A percentile compares a stretch with the other conserved stretches of the same genome.
Evolutionary conservation across 2,329 filamentous ascomycete species (phyloP).

Genomic region (Pezicula carpinea): DNA sequence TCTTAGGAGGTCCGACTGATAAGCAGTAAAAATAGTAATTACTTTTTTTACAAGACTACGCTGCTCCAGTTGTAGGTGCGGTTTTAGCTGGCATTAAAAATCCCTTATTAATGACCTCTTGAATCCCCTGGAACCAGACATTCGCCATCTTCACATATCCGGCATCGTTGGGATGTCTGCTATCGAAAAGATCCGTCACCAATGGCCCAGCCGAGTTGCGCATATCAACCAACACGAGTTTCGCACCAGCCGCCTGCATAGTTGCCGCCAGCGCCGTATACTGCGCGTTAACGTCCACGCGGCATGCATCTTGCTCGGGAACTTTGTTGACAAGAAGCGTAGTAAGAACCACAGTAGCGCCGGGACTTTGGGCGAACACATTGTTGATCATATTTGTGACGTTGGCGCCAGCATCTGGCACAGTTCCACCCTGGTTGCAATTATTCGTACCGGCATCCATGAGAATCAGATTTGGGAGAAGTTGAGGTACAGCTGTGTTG

Average conservation of each 20-base stretch:
- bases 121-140: neutral
- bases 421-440: slow-evolving; percentile 18
- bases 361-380: slow-evolving; percentile 23
- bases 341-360: slow-evolving; percentile 30
- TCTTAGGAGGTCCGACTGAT: too few species aligned
- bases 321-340: slow-evolving; percentile 21
- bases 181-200: neutral
- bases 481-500: too few species aligned
- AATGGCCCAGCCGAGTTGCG: too few species aligned
- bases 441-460: slow-evolving; percentile 27
- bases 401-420: slow-evolving; percentile 22
- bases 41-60: too few species aligned
- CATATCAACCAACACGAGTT: too few species aligned
- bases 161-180: slow-evolving; percentile 1
- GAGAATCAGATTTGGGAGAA: slow-evolving; percentile 24
- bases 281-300: neutral
- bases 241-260: too few species aligned
- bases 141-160: slow-evolving; percentile 1
- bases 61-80: too few species aligned
- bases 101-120: too few species aligned
- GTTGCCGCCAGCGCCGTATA: neutral
- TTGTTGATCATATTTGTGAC: slow-evolving; percentile 26
- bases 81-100: too few species aligned
- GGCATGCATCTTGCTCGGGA: too few species aligned
- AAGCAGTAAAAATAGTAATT: too few species aligned